Percentiles rank a stretch among this genome's conserved stretches.
phyloP scores from a whole-genome alignment of 2,329 filamentous ascomycete species.

The Stemphylium beticola region DNA sequence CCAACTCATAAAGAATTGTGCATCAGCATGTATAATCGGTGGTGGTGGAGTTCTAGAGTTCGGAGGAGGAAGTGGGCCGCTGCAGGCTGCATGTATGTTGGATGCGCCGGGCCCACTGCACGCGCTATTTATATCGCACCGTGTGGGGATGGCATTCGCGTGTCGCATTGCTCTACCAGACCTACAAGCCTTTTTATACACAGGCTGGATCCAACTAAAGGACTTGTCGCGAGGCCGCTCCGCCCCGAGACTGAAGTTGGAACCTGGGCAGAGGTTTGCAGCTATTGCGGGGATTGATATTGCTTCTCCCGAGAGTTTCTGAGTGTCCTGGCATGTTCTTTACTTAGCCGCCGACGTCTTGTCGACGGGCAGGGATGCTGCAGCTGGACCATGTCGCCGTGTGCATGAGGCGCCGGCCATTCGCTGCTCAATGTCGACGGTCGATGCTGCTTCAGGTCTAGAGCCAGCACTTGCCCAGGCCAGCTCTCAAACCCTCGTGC shows the following conservation, averaged over 20 bases:
- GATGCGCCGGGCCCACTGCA: not conserved
- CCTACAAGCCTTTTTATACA: no score
- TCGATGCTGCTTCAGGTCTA: conserved; percentile 10
- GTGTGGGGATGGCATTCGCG: conserved; percentile 3
- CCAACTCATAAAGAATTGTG: not conserved
- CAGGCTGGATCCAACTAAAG: not conserved
- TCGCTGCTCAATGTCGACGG: conserved; percentile 26
- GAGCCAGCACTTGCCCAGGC: not conserved
- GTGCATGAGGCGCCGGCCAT: conserved; percentile 21
- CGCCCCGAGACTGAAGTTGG: not conserved
- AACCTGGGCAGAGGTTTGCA: not conserved
- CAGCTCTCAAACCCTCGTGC: conserved; percentile 11
- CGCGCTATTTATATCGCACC: conserved; percentile 14
- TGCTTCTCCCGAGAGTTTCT: not conserved
- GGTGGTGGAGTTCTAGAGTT: not conserved
- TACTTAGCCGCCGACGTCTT: conserved; percentile 22
- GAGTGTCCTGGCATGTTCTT: conserved; percentile 3
- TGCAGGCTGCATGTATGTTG: not conserved
- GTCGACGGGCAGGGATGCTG: conserved; percentile 16
- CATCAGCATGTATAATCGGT: conserved; percentile 8
- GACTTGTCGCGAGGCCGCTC: not conserved
- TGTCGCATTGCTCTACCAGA: not conserved
- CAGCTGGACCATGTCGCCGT: conserved; percentile 13
- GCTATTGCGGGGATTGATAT: conserved; percentile 13
- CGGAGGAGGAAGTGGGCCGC: conserved; percentile 1